These are phyloP conservation scores for Caulochytrium protostelioides DNA, from an alignment of 371 early-diverging fungal genomes.

Conservation along the genomic window DNA sequence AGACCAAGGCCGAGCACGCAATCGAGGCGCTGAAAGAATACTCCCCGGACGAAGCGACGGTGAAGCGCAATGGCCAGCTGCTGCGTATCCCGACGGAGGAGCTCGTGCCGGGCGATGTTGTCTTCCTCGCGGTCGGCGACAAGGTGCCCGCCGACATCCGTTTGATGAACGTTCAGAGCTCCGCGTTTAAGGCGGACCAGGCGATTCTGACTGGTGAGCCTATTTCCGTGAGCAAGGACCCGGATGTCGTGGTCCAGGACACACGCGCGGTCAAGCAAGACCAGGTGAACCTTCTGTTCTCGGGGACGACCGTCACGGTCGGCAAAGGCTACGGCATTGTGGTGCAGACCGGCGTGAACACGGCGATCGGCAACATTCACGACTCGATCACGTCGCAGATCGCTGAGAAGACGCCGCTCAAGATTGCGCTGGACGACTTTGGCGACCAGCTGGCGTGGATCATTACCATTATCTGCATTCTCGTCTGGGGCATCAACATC, in stretches of 20 bases:
- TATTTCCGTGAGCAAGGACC: conserved; percentile 66
- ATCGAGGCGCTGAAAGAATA: conserved; percentile 87
- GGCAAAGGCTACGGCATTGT: conserved; percentile 80
- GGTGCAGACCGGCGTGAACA: conserved; percentile 57
- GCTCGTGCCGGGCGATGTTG: conserved; percentile 90
- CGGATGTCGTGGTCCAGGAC: conserved; percentile 33
- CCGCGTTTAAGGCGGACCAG: conserved; percentile 78
- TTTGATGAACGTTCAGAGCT: conserved; percentile 46
- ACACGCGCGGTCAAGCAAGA: conserved; percentile 76
- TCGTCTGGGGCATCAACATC: conserved; percentile 92
- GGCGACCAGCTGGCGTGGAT: conserved; percentile 87
- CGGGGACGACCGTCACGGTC: conserved; percentile 82
- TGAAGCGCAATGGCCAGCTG: conserved; percentile 49
- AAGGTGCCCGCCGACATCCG: conserved; percentile 91
- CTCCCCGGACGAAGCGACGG: conserved; percentile 84
- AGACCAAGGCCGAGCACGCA: conserved; percentile 85
- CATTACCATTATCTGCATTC: conserved; percentile 77
- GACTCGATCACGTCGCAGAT: conserved; percentile 54
- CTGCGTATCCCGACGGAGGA: conserved; percentile 49
- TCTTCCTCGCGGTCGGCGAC: conserved; percentile 74
- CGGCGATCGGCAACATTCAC: conserved; percentile 89
- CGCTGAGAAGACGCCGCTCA: conserved; percentile 80
- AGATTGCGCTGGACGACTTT: conserved; percentile 85
- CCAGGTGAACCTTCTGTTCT: conserved; percentile 80
- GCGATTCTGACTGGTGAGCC: conserved; percentile 92